Conservation (phyloP, 176 grass and related monocot species). For the Rhipidocladum racemiflorum region DNA sequence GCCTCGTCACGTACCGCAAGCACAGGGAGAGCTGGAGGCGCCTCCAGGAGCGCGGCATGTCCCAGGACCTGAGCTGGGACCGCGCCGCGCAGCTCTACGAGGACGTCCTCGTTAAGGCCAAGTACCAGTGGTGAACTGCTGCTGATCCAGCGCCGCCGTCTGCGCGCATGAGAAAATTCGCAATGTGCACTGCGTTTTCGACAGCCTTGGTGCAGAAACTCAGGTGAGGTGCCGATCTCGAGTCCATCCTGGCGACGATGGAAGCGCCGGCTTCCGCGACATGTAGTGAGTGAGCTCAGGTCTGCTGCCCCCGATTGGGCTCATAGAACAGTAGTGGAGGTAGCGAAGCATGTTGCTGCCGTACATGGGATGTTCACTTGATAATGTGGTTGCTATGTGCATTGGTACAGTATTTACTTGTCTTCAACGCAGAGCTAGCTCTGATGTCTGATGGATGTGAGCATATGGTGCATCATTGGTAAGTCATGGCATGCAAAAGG, state of each 20-base stretch:
- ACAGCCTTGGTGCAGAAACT: not conserved
- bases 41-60: slow-evolving; percentile 69
- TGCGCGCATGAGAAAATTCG: not conserved
- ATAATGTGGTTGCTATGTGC: not conserved
- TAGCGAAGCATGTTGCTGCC: not conserved
- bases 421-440: not conserved
- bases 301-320: not conserved
- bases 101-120: slow-evolving; percentile 89
- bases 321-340: not conserved
- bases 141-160: not conserved
- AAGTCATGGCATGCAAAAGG: not conserved
- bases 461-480: not conserved
- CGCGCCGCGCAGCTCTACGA: slow-evolving; percentile 80
- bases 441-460: not conserved
- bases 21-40: slow-evolving; percentile 74
- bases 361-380: slow-evolving; percentile 7
- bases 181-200: not conserved
- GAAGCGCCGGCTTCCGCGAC: not conserved
- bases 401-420: not conserved
- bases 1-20: slow-evolving; percentile 64
- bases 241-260: not conserved
- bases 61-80: slow-evolving; percentile 88
- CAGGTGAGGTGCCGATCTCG: not conserved
- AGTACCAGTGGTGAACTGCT: slow-evolving; percentile 82
- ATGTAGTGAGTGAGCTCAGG: not conserved